Conservation (phyloP, 352 stramenopile genomes). For the Globisporangium middletonii region DNA sequence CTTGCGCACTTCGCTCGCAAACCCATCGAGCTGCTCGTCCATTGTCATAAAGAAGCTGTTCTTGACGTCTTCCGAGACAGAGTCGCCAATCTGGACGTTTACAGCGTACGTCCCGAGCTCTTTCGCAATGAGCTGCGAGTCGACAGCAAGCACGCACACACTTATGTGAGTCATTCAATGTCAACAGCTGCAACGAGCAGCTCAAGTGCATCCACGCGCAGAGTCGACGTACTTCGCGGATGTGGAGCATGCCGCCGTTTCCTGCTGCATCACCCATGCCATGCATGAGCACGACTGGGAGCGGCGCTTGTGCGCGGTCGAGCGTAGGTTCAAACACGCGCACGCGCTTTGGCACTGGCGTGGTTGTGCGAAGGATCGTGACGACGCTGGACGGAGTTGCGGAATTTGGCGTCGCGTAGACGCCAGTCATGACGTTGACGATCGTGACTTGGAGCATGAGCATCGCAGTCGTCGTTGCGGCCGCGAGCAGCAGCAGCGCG, state of each 20-base stretch:
- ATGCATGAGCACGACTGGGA: conserved; percentile 86
- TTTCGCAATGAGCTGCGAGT: conserved; percentile 47
- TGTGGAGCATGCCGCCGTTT: conserved; percentile 85
- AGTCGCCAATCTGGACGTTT: conserved; percentile 88
- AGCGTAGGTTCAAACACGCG: conserved; percentile 28
- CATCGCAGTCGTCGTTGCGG: conserved; percentile 27
- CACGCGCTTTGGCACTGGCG: conserved; percentile 3
- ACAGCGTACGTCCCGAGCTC: conserved; percentile 81
- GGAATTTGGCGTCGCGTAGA: conserved; percentile 16
- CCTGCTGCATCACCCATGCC: conserved; percentile 93
- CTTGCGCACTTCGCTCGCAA: conserved; percentile 75
- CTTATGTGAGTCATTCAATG: no score
- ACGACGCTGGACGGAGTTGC: not conserved
- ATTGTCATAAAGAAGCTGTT: conserved; percentile 94
- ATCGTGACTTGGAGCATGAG: conserved; percentile 47
- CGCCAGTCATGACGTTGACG: conserved; percentile 31
- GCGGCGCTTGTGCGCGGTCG: conserved; percentile 1
- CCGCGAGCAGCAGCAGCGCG: conserved; percentile 30
- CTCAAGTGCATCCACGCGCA: not conserved
- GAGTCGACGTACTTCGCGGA: conserved; percentile 51
- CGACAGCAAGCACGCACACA: not conserved
- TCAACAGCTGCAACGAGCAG: no score
- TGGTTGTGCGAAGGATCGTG: not conserved
- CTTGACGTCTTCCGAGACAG: conserved; percentile 77
- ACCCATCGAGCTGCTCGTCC: conserved; percentile 87